Evolutionary conservation across 2,329 filamentous ascomycete species (phyloP), one percentile per base, ranked within the genome.

Genomic region (Botrytis aclada): DNA sequence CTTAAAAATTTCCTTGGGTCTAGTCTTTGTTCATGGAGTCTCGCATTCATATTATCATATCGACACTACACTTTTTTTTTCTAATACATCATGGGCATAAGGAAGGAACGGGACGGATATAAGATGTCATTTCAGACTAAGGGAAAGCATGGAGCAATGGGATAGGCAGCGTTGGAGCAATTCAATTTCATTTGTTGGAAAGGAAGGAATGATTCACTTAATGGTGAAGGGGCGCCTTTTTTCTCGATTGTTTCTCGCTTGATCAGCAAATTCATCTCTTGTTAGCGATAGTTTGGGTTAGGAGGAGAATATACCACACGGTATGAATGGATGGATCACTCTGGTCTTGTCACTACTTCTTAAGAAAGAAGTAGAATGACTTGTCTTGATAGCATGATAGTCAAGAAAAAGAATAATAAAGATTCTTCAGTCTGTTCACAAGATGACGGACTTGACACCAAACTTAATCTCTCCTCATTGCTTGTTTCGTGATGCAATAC

Each of bases 81-180:
- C 72, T 74, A 72, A 72, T 73, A 72, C 74, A 69, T 69, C 54
- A 71, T 70, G 70, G 73, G 75, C 73, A 75, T 75, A 74, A 65
- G 60, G 70, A 34, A 60, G 70, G 51, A 12, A 61, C 60, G 47
- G 70, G 63, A 51, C 14, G 62, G 70, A 45, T 67, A 67, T 37
- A n/a, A 51, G 29, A 47, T 32, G 62, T 70, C 41, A 56, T 18
- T 56, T 37, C 43, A 70, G 41, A 70, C 29, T 70, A 51, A 39
- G 58, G 69, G 69, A 64, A 70, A 71, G 69, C 32, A 66, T 16
- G 20, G 70, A 58, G n/a, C 37, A 54, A 39, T 66, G 60, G 70
- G 70, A 54, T 65, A 56, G 70, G 70, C 37, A 67, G 61, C 70
- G 70, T 71, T 66, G 70, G 47, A 67, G 69, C 69, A 67, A 60